A percentile compares a stretch with the other conserved stretches of the same genome.
Evolutionary conservation across 176 grass and related monocot species (phyloP).

Genomic region (Ananas comosus): DNA sequence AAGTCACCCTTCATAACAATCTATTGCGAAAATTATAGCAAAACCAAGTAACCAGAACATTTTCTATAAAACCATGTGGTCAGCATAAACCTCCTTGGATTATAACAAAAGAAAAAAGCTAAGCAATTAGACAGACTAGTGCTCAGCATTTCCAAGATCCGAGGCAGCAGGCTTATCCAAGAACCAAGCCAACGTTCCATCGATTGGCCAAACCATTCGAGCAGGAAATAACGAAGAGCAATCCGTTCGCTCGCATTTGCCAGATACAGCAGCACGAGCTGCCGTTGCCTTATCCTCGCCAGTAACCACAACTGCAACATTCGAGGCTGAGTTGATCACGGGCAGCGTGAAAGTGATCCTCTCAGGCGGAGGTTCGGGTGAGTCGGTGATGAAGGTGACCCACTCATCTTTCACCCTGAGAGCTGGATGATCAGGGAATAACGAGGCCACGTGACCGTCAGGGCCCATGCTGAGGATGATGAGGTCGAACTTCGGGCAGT

Average conservation of each 20-base stretch:
- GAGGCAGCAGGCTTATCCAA: constrained; percentile 36
- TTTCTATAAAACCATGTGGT: not conserved
- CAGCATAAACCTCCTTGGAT: not conserved
- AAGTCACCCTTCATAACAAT: too few species aligned
- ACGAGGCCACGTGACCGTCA: constrained; percentile 46
- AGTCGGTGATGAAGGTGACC: constrained; percentile 53
- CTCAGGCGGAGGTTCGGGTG: constrained; percentile 44
- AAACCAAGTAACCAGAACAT: not conserved
- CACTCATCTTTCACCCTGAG: constrained; percentile 42
- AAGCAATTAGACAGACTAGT: constrained; percentile 1
- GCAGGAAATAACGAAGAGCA: constrained; percentile 25
- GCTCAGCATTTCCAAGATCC: constrained; percentile 19
- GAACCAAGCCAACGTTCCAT: constrained; percentile 65
- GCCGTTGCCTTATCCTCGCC: constrained; percentile 48
- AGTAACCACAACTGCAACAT: constrained; percentile 38
- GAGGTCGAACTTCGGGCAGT: constrained; percentile 64
- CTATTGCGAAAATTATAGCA: not conserved
- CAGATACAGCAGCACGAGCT: constrained; percentile 25
- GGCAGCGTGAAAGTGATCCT: constrained; percentile 66
- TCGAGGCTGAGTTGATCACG: constrained; percentile 47
- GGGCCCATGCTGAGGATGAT: constrained; percentile 42
- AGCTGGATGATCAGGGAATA: constrained; percentile 40
- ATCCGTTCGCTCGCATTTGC: constrained; percentile 12
- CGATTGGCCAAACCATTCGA: constrained; percentile 36
- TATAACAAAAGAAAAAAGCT: not conserved